Conservation (phyloP, 2,329 filamentous ascomycete genomes). For the Stenocarpella maydis region DNA sequence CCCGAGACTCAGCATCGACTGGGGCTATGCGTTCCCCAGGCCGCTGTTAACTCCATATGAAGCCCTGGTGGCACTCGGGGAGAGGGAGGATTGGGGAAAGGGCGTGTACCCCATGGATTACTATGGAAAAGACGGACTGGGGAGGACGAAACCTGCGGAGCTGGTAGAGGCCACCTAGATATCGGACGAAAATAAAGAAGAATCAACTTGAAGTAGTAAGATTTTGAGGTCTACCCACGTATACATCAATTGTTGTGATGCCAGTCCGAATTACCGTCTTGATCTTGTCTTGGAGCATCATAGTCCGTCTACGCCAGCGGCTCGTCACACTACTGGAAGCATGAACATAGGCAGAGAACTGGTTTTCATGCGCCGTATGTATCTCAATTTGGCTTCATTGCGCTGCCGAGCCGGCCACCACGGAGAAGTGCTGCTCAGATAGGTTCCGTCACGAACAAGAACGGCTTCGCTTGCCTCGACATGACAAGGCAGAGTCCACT, state of each 20-base stretch:
- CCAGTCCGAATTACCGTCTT: background rate
- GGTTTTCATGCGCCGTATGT: background rate
- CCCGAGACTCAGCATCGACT: constrained; percentile 96
- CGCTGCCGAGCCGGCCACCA: fast-evolving
- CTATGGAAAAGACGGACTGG: constrained; percentile 90
- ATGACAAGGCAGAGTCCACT: background rate
- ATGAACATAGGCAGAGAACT: background rate
- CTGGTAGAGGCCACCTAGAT: constrained; percentile 31
- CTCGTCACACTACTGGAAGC: background rate
- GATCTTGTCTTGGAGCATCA: background rate
- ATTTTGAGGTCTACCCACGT: too few relatives aligned
- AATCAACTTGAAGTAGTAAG: background rate
- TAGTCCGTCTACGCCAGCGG: background rate
- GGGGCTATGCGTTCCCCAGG: constrained; percentile 94
- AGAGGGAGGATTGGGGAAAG: constrained; percentile 76
- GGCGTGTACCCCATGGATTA: constrained; percentile 97
- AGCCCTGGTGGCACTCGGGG: constrained; percentile 87
- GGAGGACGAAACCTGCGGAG: constrained; percentile 69
- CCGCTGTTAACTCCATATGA: constrained; percentile 95
- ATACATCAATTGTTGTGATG: background rate
- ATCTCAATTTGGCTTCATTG: too few relatives aligned
- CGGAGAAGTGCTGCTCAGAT: too few relatives aligned
- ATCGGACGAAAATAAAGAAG: background rate
- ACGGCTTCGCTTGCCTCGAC: background rate
- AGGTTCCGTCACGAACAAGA: background rate